Evolutionary conservation across 2,329 filamentous ascomycete genomes (phyloP), one percentile per base, ranked within the genome.

Genomic region (Zalaria obscura): DNA sequence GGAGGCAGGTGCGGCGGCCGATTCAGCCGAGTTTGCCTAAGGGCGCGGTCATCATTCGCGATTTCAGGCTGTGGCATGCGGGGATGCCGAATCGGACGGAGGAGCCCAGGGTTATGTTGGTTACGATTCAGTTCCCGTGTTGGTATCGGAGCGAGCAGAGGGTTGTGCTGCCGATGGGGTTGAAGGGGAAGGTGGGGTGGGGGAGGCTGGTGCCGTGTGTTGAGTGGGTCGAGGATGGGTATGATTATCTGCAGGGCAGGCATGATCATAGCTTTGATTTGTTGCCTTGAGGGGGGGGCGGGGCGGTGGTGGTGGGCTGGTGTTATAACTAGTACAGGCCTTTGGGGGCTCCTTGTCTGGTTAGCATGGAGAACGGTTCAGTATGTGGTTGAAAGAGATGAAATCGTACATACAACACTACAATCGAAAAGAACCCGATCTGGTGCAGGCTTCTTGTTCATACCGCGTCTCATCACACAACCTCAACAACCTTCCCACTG

Each of bases 1-100:
- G 66, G 4, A 45, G 58, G 2, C 42, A 50, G 3, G 48, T 59
- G 2, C 55, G 65, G 5, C 62, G 66, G 4, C 71, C 71, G 0
- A 52, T 65, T 7, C 73, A 77, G 49, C 71, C 73, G 0, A 42
- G 56, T 3, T 64, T 76, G 1, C 61, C 61, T 31, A 75, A 73
- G 48, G 74, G 76, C 0, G 69, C 70, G 33, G 52, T 79, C 25
- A 62, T 78, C 31, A 52, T 80, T 27, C 64, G 77, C 2, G 76
- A 80, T 52, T 54, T 80, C 40, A 60, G 75, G 25, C 64, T 78
- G 4, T 80, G 76, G 75, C 75, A 80, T 52, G 74, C 73, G 0
- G 76, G 75, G 0, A 76, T 77, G 69, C 74, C 74, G 1, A 79
- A 80, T 48, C 50, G 55, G 35, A 70, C 67, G 1, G 54, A 64